Evolutionary conservation across 1,284 basidiomycete species (phyloP).

Genomic region (Trametes polyzona): DNA sequence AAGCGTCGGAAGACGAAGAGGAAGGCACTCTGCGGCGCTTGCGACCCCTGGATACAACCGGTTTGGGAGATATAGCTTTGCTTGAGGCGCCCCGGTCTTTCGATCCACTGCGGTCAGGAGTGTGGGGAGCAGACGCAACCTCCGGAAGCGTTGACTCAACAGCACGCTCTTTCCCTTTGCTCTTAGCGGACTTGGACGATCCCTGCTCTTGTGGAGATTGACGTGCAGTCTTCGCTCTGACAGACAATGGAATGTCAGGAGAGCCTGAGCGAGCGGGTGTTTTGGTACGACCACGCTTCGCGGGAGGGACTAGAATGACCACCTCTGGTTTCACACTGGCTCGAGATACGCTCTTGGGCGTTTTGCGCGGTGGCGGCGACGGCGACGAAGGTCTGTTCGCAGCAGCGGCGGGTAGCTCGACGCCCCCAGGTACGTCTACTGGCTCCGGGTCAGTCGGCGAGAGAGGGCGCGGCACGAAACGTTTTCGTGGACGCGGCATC

Average conservation of each 20-base stretch:
- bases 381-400: background rate
- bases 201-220: background rate
- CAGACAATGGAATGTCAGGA: background rate
- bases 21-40: constrained; percentile 33
- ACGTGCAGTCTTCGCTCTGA: too few relatives aligned
- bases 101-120: background rate
- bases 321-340: constrained; percentile 39
- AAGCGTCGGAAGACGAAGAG: constrained; percentile 21
- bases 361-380: background rate
- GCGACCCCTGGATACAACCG: constrained; percentile 8
- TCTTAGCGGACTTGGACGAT: constrained; percentile 14
- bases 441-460: constrained; percentile 5
- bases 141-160: too few relatives aligned
- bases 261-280: background rate
- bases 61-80: constrained; percentile 16
- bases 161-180: constrained; percentile 28
- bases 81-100: constrained; percentile 6
- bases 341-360: constrained; percentile 17
- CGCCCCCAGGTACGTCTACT: background rate
- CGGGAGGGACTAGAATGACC: constrained; percentile 34
- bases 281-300: background rate
- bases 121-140: background rate
- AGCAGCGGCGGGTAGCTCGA: background rate
- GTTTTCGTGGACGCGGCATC: constrained; percentile 15
- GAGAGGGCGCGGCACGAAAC: background rate